These are phyloP conservation scores for Helicocarpus griseus DNA, from an alignment of 2,329 filamentous ascomycete species.

Conservation along the genomic window DNA sequence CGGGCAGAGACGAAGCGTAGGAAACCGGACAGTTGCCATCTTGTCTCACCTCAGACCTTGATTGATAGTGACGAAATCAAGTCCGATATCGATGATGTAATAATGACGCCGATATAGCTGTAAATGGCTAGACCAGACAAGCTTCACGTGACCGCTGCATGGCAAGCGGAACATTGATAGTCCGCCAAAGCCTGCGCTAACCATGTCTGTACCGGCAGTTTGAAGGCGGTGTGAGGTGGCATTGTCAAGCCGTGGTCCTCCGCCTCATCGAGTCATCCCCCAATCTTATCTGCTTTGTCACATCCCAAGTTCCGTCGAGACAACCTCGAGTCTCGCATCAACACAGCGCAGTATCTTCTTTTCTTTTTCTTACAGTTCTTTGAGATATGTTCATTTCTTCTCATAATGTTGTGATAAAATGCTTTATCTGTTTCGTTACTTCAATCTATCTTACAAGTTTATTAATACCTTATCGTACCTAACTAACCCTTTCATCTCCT, in stretches of 20 bases:
- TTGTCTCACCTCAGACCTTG: background rate
- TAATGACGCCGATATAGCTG: background rate
- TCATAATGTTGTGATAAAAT: background rate
- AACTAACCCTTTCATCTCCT: background rate
- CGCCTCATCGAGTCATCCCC: background rate
- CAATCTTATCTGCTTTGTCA: background rate
- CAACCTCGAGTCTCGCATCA: background rate
- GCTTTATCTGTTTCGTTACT: background rate
- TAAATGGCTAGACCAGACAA: background rate
- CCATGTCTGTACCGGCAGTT: background rate
- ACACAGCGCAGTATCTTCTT: background rate
- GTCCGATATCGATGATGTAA: conserved; percentile 1
- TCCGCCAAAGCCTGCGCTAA: background rate
- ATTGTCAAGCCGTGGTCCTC: background rate
- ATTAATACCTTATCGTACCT: background rate
- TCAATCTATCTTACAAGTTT: background rate
- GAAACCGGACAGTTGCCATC: too few species aligned
- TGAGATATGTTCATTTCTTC: background rate
- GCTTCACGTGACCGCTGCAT: background rate
- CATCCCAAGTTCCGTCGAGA: background rate
- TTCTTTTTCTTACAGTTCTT: background rate
- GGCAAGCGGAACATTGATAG: background rate
- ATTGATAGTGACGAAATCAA: background rate
- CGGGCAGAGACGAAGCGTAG: too few species aligned
- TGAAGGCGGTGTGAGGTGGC: conserved; percentile 1